Conservation (phyloP, 1,284 basidiomycete species). For the Microbotryomycetes sp. region DNA sequence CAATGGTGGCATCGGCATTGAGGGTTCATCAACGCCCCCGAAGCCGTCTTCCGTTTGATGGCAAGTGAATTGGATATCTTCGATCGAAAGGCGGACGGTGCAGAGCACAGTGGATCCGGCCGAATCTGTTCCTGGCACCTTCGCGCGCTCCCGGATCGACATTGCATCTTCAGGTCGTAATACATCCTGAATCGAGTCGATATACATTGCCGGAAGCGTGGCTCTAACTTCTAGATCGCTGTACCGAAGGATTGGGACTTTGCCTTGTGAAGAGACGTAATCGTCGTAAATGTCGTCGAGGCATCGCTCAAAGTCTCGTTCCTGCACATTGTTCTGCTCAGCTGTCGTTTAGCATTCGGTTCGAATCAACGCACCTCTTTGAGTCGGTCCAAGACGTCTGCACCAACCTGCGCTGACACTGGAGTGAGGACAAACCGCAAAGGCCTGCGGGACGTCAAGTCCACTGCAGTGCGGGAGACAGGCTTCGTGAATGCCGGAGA, state of each 20-base stretch:
- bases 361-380: conserved; percentile 3
- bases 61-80: conserved; percentile 5
- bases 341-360: not conserved
- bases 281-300: conserved; percentile 19
- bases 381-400: conserved; percentile 18
- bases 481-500: not conserved
- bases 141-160: conserved; percentile 1
- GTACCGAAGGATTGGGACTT: conserved; percentile 1
- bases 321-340: conserved; percentile 5
- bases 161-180: conserved; percentile 25
- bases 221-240: conserved; percentile 5
- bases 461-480: not conserved
- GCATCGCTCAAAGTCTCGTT: conserved; percentile 20
- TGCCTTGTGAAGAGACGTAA: conserved; percentile 8
- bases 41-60: conserved; percentile 2
- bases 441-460: conserved; percentile 3
- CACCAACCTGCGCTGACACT: conserved; percentile 15
- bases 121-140: not conserved
- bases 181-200: conserved; percentile 28
- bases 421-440: conserved; percentile 23
- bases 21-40: conserved; percentile 1
- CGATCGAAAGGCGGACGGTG: conserved; percentile 11
- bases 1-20: not conserved
- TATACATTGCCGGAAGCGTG: not conserved
- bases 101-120: conserved; percentile 19